Evolutionary conservation across 768 basidiomycete genomes (phyloP), one percentile per base, ranked within the genome.

Genomic region (Rhizopogon roseolus): DNA sequence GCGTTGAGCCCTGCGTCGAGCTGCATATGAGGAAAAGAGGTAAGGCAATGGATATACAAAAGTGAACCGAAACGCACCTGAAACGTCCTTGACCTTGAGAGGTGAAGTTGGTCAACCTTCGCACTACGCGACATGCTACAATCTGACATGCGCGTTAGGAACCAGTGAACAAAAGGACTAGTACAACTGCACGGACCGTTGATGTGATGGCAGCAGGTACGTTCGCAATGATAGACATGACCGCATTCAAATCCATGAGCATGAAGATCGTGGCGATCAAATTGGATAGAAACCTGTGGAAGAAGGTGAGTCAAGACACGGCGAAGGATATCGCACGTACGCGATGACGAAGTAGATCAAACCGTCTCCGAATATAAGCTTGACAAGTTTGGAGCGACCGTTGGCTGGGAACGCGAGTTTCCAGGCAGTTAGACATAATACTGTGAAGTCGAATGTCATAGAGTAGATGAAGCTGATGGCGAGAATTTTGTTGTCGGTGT

Each of bases 201-300:
- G 84, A 83, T 4, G 81, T 77, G 55, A 87, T 80, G 16, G 85
- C 85, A 34, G 86, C 85, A 3, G 86, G 86, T 41, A 88, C 84
- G 59, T 88, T 88, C 43, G 80, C 81, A 50, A 88, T 84, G 65
- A 88, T 81, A 32, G 82, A 84, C 83, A 86, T 85, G 52, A 86
- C 78, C n/a, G 81, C 74, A 58, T 86, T 87, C 50, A 86, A 71
- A 66, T 88, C 76, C 14, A 88, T 67, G 40, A 87, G 66, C 83
- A 86, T 85, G 67, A 86, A 85, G 52, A 75, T 67, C 73, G 76
- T 54, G 29, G 80, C 85, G 39, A 86, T 62, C 58, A 85, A 60
- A 67, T 88, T 88, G 17, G 83, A 76, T 62, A 86, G 61, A 71
- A 88, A 88, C 32, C 85, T 87, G 48, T 32, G 4, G n/a, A 2